These are phyloP conservation scores for Pseudocercospora fuligena DNA, from an alignment of 2,329 filamentous ascomycete genomes.

Conservation along the genomic window DNA sequence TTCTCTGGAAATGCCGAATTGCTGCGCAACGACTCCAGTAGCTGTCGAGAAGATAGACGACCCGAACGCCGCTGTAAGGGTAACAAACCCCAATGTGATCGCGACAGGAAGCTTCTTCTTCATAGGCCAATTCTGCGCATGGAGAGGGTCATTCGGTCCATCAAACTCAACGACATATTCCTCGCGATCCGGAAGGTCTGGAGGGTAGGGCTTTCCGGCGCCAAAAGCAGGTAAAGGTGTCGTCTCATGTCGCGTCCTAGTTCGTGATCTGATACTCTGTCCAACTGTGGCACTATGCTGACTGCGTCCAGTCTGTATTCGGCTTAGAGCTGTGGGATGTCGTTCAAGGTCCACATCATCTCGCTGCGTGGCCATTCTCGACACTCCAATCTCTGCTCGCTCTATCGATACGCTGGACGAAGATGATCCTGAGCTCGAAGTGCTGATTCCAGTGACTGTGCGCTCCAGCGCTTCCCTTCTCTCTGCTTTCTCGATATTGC, in stretches of 20 bases:
- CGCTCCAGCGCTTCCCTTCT: constrained; percentile 57
- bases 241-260: constrained; percentile 38
- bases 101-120: constrained; percentile 73
- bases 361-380: constrained; percentile 64
- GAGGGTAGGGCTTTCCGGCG: constrained; percentile 75
- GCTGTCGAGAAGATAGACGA: constrained; percentile 49
- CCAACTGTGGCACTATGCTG: constrained; percentile 76
- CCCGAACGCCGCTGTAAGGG: constrained; percentile 70
- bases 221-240: constrained; percentile 71
- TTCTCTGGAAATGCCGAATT: constrained; percentile 49
- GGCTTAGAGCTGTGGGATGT: constrained; percentile 71
- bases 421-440: constrained; percentile 52
- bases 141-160: constrained; percentile 78
- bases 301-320: constrained; percentile 72
- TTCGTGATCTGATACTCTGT: constrained; percentile 46
- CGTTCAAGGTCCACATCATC: constrained; percentile 65
- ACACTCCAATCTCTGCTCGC: constrained; percentile 57
- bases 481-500: constrained; percentile 37
- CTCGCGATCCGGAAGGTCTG: constrained; percentile 72
- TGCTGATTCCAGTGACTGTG: constrained; percentile 57
- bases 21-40: constrained; percentile 46
- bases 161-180: constrained; percentile 83
- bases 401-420: constrained; percentile 41
- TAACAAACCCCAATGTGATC: constrained; percentile 72
- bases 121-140: constrained; percentile 85